phyloP scores from a whole-genome alignment of 331 rosid genomes.

The Arachis monticola region DNA sequence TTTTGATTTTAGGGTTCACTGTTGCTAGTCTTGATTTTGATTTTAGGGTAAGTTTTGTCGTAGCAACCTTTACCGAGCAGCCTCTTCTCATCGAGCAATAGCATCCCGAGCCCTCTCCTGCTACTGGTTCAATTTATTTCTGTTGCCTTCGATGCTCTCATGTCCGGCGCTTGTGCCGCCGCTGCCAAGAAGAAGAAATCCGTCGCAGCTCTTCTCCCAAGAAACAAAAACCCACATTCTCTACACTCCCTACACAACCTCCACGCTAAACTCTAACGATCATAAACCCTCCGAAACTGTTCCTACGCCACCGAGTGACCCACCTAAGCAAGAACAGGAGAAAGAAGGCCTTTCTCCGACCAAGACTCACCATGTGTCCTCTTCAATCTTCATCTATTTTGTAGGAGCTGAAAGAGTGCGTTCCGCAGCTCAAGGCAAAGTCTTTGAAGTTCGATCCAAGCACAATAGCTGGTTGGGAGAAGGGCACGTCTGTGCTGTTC shows the following conservation, averaged over 20 bases:
- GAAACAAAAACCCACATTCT: conserved; percentile 59
- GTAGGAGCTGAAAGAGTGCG: conserved; percentile 55
- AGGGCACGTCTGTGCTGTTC: conserved; percentile 72
- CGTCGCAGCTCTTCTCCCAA: conserved; percentile 46
- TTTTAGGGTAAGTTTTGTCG: no score
- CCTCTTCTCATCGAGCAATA: no score
- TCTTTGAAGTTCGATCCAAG: conserved; percentile 63
- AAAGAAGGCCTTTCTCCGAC: neutral
- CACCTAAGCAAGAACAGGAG: neutral
- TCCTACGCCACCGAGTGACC: neutral
- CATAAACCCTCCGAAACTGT: conserved; percentile 6
- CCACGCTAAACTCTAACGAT: conserved; percentile 42
- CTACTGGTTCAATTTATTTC: no score
- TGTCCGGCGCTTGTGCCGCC: conserved; percentile 56
- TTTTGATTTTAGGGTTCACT: no score
- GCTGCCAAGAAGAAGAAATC: conserved; percentile 53
- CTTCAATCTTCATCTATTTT: neutral
- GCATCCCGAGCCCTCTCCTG: no score
- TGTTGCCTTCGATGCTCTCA: conserved; percentile 74
- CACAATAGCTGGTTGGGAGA: conserved; percentile 58
- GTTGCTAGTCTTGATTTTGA: no score
- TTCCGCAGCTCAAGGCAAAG: conserved; percentile 58
- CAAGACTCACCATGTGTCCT: conserved; percentile 37
- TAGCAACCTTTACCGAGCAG: no score
- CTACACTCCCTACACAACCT: neutral